Conservation (phyloP, 1,139 yeast genomes). For the Geotrichum candidum region DNA sequence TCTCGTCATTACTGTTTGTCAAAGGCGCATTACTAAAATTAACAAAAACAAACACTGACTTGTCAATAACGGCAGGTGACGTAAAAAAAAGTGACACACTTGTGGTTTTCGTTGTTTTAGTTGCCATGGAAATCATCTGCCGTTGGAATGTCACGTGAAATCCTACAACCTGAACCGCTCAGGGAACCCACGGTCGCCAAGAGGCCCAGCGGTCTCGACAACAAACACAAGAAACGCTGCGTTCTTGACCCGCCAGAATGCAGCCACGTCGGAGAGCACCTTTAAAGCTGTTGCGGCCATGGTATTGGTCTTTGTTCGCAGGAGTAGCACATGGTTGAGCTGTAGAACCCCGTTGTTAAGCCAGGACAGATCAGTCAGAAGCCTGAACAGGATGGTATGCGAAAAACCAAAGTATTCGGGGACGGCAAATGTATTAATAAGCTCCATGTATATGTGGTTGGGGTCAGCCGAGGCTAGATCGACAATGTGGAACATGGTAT, state of each 20-base stretch:
- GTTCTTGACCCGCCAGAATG: constrained; percentile 4
- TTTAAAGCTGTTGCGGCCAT: neutral
- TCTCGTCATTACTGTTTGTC: too few species aligned
- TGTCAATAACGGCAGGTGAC: too few species aligned
- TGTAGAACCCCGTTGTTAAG: neutral
- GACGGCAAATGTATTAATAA: constrained; percentile 9
- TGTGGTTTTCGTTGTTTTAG: too few species aligned
- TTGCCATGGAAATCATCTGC: too few species aligned
- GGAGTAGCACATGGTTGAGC: constrained; percentile 8
- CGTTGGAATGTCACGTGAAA: neutral
- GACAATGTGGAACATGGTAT: neutral
- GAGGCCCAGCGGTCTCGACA: neutral
- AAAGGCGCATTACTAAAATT: too few species aligned
- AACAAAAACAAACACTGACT: too few species aligned
- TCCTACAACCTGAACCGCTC: neutral
- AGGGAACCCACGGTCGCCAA: neutral
- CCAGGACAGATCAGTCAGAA: constrained; percentile 13
- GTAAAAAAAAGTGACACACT: too few species aligned
- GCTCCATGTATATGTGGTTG: constrained; percentile 3
- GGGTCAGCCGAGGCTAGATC: constrained; percentile 1
- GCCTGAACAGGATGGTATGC: neutral
- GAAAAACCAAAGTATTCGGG: constrained; percentile 17
- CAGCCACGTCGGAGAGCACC: constrained; percentile 4
- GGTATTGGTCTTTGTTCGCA: neutral
- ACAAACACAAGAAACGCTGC: constrained; percentile 10